Evolutionary conservation across 768 basidiomycete species (phyloP), one percentile per base, ranked within the genome.

Genomic region (Rubroboletus pulcherrimus): DNA sequence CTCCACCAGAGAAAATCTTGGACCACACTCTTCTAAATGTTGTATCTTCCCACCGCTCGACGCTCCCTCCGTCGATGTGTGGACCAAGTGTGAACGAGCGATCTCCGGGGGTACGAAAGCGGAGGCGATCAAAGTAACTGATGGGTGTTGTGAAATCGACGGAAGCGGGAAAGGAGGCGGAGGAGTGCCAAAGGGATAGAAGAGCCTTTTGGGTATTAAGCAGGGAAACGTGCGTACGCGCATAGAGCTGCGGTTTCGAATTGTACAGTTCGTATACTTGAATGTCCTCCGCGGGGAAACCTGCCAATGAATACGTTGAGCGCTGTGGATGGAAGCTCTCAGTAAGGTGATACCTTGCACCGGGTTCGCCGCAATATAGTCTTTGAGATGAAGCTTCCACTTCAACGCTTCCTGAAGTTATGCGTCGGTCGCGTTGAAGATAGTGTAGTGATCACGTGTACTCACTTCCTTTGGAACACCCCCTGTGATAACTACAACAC

Each of bases 181-280:
- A 63, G 24, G 55, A 58, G 57, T 84, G 77, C 83, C 85, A 89
- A 14, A 90, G 74, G 5, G 76, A 75, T 9, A 87, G 74, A 10
- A 90, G 74, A 11, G 75, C 75, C 34, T 70, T 72, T 55, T 91
- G 89, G 1, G 85, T 82, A 7, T 73, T 65, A 17, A 91, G 71
- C 1, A 86, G 56, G 2, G 75, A 73, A 0, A 81, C 81, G 59
- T 91, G 87, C 0, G 86, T 81, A 35, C 89, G 84, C 1, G 87
- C 90, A n/a, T 67, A 66, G 1, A 83, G 77, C 67, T 91, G 89
- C 14, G 80, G 63, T 41, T 73, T 75, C 5, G 83, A 80, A 70
- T 89, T 86, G 74, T 91, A 91, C 14, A 91, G 65, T 62, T 91
- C 89, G 64, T 78, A 91, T 7, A 82, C 86, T 68, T 90, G 86